Evolutionary conservation across 2,329 filamentous ascomycete species (phyloP).

Genomic region (Nothopassalora personata): DNA sequence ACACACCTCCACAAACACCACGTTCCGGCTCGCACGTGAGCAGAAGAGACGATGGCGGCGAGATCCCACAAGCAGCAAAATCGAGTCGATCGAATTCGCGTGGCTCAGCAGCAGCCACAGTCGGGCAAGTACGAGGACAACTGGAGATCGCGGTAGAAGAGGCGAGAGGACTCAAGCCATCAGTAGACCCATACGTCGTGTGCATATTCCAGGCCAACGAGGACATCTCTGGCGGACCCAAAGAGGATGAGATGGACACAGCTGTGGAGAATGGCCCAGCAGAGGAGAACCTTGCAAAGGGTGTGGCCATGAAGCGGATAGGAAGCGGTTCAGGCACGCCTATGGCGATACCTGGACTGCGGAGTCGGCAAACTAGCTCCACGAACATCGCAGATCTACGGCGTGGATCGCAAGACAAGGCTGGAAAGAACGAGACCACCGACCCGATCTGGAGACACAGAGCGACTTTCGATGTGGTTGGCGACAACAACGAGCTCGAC

Average conservation of each 20-base stretch:
- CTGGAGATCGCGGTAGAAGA: constrained; percentile 84
- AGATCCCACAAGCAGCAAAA: constrained; percentile 32
- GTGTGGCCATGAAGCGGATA: constrained; percentile 49
- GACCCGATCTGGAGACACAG: constrained; percentile 95
- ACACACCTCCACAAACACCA: constrained; percentile 83
- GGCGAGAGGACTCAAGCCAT: constrained; percentile 73
- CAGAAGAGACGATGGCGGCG: constrained; percentile 29
- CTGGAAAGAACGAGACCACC: constrained; percentile 61
- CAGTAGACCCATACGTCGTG: constrained; percentile 88
- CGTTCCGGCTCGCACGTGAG: constrained; percentile 71
- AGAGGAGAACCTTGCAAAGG: constrained; percentile 52
- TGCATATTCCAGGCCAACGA: constrained; percentile 96
- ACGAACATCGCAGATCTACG: constrained; percentile 69
- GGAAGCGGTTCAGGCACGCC: constrained; percentile 77
- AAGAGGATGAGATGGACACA: constrained; percentile 50
- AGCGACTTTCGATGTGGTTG: constrained; percentile 90
- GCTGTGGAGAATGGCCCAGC: constrained; percentile 32
- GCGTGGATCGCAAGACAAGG: constrained; percentile 42
- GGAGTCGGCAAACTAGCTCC: constrained; percentile 92
- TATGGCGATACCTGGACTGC: constrained; percentile 88
- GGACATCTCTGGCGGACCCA: constrained; percentile 83
- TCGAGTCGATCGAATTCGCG: constrained; percentile 32
- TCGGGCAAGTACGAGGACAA: constrained; percentile 74
- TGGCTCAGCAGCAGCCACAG: constrained; percentile 47
- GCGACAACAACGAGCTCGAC: constrained; percentile 82